Evolutionary conservation across 306 rosid genomes (phyloP).

Genomic region (Trifolium fragiferum): DNA sequence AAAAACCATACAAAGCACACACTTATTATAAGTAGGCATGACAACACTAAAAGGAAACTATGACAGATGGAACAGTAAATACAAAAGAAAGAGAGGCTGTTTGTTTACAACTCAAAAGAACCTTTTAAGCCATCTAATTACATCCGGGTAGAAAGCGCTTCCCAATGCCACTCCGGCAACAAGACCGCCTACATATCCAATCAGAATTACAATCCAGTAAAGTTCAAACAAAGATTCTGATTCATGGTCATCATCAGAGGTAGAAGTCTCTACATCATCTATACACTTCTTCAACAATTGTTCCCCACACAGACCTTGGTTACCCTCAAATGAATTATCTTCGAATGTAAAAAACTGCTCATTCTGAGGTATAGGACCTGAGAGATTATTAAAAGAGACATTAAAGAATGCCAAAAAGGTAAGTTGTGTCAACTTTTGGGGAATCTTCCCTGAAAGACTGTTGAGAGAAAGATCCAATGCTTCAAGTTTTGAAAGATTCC

Average conservation of each 20-base stretch:
- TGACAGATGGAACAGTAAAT: not conserved
- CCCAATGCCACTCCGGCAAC: conserved; percentile 27
- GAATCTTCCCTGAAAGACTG: conserved; percentile 35
- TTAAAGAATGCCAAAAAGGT: conserved; percentile 31
- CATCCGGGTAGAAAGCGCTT: not conserved
- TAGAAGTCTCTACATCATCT: not conserved
- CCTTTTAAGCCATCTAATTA: not conserved
- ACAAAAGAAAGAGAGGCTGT: not conserved
- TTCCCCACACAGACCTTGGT: conserved; percentile 38
- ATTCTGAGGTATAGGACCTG: conserved; percentile 38
- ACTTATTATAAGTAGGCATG: not conserved
- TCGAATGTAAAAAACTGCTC: conserved; percentile 35
- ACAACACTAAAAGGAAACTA: not conserved
- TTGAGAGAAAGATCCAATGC: conserved; percentile 42
- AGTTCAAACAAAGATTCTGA: not conserved
- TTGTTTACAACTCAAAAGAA: not conserved
- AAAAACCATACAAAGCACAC: not conserved
- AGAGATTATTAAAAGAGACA: conserved; percentile 39
- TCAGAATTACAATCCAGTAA: conserved; percentile 18
- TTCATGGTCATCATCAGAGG: conserved; percentile 20
- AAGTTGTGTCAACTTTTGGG: conserved; percentile 31
- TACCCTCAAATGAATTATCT: conserved; percentile 30
- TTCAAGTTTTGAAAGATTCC: conserved; percentile 42
- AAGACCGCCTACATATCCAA: conserved; percentile 44
- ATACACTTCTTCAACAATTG: conserved; percentile 31